These are phyloP conservation scores for Luvunga scandens DNA, from an alignment of 345 rosid genomes.

Conservation along the genomic window DNA sequence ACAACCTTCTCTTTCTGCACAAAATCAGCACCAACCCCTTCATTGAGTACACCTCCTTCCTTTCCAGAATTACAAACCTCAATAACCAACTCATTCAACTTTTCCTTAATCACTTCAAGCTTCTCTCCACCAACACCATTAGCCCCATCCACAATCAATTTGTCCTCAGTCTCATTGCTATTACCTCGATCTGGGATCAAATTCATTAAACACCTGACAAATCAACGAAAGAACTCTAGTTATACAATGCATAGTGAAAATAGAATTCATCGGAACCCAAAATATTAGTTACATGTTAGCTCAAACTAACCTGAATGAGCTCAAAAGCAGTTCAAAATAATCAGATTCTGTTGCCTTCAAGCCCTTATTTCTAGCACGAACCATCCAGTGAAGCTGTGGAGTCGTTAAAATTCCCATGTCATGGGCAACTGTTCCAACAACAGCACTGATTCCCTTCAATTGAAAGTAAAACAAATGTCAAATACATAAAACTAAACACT, in stretches of 20 bases:
- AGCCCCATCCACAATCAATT: conserved; percentile 79
- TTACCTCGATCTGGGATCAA: conserved; percentile 48
- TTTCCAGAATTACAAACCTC: conserved; percentile 79
- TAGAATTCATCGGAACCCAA: not conserved
- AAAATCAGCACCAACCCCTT: conserved; percentile 93
- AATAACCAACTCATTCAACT: conserved; percentile 45
- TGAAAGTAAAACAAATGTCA: conserved; percentile 15
- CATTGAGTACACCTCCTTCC: conserved; percentile 76
- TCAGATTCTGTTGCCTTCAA: conserved; percentile 60
- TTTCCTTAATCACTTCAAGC: conserved; percentile 49
- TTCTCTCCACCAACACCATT: conserved; percentile 93
- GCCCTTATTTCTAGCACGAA: conserved; percentile 77
- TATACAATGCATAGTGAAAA: not conserved
- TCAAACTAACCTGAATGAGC: conserved; percentile 57
- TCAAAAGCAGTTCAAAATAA: conserved; percentile 74
- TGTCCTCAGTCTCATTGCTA: conserved; percentile 25
- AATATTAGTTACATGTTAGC: not conserved
- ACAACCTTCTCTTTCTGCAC: conserved; percentile 92
- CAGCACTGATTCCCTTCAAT: conserved; percentile 60
- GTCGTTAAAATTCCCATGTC: conserved; percentile 87
- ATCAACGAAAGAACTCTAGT: conserved; percentile 10
- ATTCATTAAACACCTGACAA: conserved; percentile 58
- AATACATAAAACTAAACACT: not conserved
- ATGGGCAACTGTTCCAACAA: conserved; percentile 54
- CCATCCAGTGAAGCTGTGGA: conserved; percentile 96